Base-by-base conservation (phyloP, 1,284 basidiomycete genomes). In the Neolentinus lepideus region DNA sequence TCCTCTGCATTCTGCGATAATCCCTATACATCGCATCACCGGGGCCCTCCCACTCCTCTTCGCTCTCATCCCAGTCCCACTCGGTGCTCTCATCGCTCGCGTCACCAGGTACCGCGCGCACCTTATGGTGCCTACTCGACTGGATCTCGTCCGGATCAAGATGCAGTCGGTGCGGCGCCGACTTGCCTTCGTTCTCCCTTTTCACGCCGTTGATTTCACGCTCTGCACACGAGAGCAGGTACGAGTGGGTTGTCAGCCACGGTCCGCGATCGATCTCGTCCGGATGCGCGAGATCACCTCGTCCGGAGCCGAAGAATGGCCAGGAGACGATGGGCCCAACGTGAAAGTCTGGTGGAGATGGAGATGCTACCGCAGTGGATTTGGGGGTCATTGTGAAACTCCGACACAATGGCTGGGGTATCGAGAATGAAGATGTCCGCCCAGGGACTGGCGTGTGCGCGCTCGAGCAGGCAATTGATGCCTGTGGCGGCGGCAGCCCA, bases 291-390 rank as follows among this genome's bases (percentile, higher is more conserved):
- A 90, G 76, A 56, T 87, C 83, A 27, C 89, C 89, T 33, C 90
- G 78, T 61, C 85, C 82, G 8, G 85, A 85, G 46, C 89, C 89
- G 66, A 92, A 92, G 75, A 92, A 92, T 1, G 89, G 85, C 88
- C 90, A 92, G 2, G 88, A 90, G 55, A 92, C 80, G 63, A 92
- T 91, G 6, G 85, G 85, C 1, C 88, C 88, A 38, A 91, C 75
- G 55, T 84, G 80, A 66, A 79, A 82, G 57, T 79, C 72, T 61
- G 47, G 47, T 26, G 12, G 6, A 4, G 57, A 58, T 21, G 59
- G 59, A 38, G 59, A 57, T 21, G 55, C 54, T 12, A 45, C 47
- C 54, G 58, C 60, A 52, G 53, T 59, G 52, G 50, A 60, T 56
- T 59, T 60, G 59, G 27, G 59, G 58, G 50, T 46, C 50, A 58